These are phyloP conservation scores for Novymonas esmeraldas DNA, from an alignment of 208 protist genomes.

Conservation along the genomic window DNA sequence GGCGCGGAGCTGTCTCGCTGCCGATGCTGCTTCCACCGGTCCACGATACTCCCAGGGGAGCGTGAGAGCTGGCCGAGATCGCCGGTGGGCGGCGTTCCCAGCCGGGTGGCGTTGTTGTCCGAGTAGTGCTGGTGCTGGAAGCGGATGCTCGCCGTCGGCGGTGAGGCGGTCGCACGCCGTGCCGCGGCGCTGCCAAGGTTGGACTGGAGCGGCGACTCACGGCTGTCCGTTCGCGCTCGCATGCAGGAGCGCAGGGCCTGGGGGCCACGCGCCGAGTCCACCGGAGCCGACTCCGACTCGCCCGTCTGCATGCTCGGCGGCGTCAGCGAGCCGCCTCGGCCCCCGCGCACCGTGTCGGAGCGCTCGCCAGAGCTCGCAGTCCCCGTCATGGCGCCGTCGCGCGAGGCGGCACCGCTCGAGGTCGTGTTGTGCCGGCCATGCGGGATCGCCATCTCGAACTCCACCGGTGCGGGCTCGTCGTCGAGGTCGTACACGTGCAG, in stretches of 20 bases:
- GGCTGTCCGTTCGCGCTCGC: neutral
- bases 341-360: neutral
- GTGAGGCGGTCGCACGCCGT: neutral
- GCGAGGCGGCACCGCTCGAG: neutral
- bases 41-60: neutral
- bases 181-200: neutral
- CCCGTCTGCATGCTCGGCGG: neutral
- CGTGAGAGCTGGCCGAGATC: neutral
- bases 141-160: neutral
- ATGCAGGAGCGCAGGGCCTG: neutral
- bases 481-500: conserved; percentile 9
- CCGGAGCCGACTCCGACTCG: neutral
- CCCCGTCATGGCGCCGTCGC: neutral
- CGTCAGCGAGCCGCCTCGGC: neutral
- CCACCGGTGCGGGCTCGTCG: neutral
- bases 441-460: neutral
- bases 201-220: neutral
- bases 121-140: neutral
- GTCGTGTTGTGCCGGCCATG: neutral
- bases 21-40: conserved; percentile 19
- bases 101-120: too few species aligned
- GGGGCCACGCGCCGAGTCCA: neutral
- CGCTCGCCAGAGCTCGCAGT: neutral
- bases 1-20: neutral
- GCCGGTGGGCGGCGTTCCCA: neutral